A percentile compares a stretch with the other conserved stretches of the same genome.
phyloP scores from a whole-genome alignment of 257 asterid species.

The Solanum pimpinellifolium region DNA sequence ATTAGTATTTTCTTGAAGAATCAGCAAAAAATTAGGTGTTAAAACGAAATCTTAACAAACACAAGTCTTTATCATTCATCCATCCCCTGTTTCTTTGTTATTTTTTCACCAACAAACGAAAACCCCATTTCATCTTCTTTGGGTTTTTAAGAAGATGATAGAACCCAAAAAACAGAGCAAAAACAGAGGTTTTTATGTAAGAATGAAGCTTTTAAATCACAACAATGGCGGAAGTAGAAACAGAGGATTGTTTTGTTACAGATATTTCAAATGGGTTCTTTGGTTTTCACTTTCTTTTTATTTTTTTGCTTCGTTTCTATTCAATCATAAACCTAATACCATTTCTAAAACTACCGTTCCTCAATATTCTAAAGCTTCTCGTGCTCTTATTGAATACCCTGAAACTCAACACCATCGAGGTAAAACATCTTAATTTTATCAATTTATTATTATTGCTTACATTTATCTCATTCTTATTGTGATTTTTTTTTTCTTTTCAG shows the following conservation, averaged over 20 bases:
- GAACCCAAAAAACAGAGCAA: conserved; percentile 15
- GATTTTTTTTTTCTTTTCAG: neutral
- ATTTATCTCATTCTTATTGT: neutral
- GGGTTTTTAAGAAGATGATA: conserved; percentile 7
- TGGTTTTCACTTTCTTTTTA: conserved; percentile 56
- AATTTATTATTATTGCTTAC: neutral
- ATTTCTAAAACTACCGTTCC: conserved; percentile 32
- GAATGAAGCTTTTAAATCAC: conserved; percentile 45
- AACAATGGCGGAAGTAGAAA: conserved; percentile 8
- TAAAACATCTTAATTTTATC: neutral
- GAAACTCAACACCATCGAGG: neutral
- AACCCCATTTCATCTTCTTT: conserved; percentile 19
- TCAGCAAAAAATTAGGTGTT: neutral
- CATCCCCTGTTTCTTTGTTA: neutral
- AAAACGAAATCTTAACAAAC: conserved; percentile 39
- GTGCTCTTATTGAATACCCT: conserved; percentile 47
- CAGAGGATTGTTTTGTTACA: conserved; percentile 15
- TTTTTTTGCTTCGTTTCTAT: conserved; percentile 46
- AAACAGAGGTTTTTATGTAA: conserved; percentile 54
- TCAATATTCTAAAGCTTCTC: conserved; percentile 36
- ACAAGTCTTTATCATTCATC: conserved; percentile 15
- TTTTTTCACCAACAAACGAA: conserved; percentile 10
- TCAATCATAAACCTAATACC: conserved; percentile 20
- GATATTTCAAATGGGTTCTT: conserved; percentile 59
- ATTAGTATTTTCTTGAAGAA: neutral